Evolutionary conservation across 495 filamentous ascomycete species (phyloP), one percentile per base, ranked within the genome.

Genomic region (Xylaria venustula): DNA sequence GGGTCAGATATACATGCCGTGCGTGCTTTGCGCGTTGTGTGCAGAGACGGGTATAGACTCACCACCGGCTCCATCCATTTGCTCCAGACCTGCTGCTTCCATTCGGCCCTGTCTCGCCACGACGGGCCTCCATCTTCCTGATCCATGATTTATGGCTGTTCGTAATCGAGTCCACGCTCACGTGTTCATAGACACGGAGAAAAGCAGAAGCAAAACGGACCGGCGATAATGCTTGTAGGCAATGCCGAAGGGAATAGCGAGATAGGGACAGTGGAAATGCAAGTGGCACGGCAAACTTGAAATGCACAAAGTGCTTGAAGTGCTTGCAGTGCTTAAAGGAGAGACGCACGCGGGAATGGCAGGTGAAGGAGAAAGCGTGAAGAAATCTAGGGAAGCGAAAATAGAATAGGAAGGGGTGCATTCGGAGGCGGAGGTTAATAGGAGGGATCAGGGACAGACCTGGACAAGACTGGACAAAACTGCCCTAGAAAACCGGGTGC

Each of bases 41-140:
- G n/a, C 44, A 8, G 22, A 28, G 7, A 51, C 11, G 22, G 15
- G 41, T 28, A 3, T 37, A 3, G 15, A 62, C 52, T 62, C 34
- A 62, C 60, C 44, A 57, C 0, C 3, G 60, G 60, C 26, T 62
- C 60, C 60, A 62, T 62, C 60, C 60, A 62, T 23, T 32, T 28
- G 17, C 60, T 62, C 60, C 60, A 62, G 28, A 62, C 60, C 36
- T 57, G 60, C 52, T 62, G 60, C 20, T 62, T 62, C 60, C 60
- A 62, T 40, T 62, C 52, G 12, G 60, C 60, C 45, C 53, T 41
- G 25, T 62, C 60, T 46, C 46, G 51, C 60, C 60, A 62, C 1
- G 60, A 62, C 40, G 60, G 60, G 44, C 52, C 60, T 25, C 53
- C 60, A 41, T 56, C 47, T 11, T 56, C 51, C 11, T n/a, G 30